phyloP scores from a whole-genome alignment of 345 rosid species.

The thale cress (Arabidopsis thaliana) region TAIR10.1 NC_003070.9:19305501-19306000 shows the following conservation, averaged over 20 bases:
- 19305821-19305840: constrained; percentile 44
- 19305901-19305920: constrained; percentile 47
- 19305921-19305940: constrained; percentile 48
- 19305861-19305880: constrained; percentile 52
- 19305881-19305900: constrained; percentile 52
- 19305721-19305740: constrained; percentile 64
- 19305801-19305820: constrained; percentile 93
- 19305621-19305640: constrained; percentile 4
- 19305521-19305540: background rate
- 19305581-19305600: background rate
- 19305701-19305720: constrained; percentile 66
- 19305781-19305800: constrained; percentile 91
- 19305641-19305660: background rate
- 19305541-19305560: constrained; percentile 24
- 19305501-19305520: constrained; percentile 42
- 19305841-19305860: constrained; percentile 17
- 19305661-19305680: constrained; percentile 50
- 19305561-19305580: constrained; percentile 3
- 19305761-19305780: constrained; percentile 44
- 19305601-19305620: background rate
- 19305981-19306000: constrained; percentile 45
- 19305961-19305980: constrained; percentile 31
- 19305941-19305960: constrained; percentile 20
- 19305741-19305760: constrained; percentile 52
- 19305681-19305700: constrained; percentile 54